phyloP scores from a whole-genome alignment of 352 stramenopile genomes.

The Pythium rhizo-oryzae region DNA sequence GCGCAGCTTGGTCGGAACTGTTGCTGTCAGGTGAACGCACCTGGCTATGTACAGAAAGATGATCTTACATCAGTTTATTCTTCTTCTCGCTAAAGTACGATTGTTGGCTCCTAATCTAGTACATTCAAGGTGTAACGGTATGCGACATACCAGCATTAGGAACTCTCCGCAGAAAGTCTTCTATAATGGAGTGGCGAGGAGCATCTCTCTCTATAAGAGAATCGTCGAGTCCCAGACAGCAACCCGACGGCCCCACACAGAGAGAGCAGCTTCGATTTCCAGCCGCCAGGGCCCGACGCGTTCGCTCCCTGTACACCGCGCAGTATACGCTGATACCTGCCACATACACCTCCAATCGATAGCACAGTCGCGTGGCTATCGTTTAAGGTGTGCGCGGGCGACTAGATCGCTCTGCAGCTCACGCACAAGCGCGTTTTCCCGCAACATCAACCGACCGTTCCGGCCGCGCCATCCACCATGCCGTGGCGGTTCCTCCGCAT shows the following conservation, averaged over 20 bases:
- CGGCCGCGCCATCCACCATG: slow-evolving; percentile 9
- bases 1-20: too few species aligned
- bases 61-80: too few species aligned
- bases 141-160: background rate
- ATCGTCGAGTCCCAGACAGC: background rate
- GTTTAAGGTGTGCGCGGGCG: background rate
- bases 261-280: background rate
- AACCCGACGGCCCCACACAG: background rate
- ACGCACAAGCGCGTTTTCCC: background rate
- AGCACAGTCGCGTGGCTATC: background rate
- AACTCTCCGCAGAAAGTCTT: background rate
- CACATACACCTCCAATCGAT: too few species aligned
- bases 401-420: background rate
- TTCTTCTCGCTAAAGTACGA: too few species aligned
- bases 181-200: background rate
- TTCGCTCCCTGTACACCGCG: background rate
- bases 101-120: too few species aligned
- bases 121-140: too few species aligned
- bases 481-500: slow-evolving; percentile 45
- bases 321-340: too few species aligned
- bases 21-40: too few species aligned
- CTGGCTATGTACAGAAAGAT: too few species aligned
- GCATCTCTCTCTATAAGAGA: background rate
- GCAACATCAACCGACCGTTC: too few species aligned
- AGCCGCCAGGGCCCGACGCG: background rate